These are phyloP conservation scores for Skeletonema grethae DNA, from an alignment of 108 stramenopile genomes.

Conservation along the genomic window DNA sequence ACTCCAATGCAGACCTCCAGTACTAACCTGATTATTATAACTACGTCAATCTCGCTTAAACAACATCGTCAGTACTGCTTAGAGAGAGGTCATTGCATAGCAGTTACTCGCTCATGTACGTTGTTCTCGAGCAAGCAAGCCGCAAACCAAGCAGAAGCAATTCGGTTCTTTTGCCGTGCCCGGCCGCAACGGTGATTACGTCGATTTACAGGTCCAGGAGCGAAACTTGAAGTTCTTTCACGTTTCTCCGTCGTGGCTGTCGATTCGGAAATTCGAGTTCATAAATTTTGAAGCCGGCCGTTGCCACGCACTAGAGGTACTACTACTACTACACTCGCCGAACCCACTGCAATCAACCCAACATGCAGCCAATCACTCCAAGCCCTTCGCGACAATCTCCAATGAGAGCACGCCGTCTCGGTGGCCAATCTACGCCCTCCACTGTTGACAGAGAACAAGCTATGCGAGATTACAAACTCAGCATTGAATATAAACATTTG, in stretches of 20 bases:
- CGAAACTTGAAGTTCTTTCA: too few relatives aligned
- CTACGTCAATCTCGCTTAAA: background rate
- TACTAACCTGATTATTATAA: background rate
- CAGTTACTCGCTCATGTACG: too few relatives aligned
- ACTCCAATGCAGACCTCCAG: background rate
- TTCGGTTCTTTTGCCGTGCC: background rate
- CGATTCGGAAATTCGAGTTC: too few relatives aligned
- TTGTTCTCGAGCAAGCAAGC: too few relatives aligned
- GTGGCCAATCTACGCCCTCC: conserved; percentile 35
- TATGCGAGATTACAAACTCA: conserved; percentile 92
- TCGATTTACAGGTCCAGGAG: too few relatives aligned
- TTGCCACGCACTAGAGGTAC: too few relatives aligned
- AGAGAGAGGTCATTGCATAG: too few relatives aligned
- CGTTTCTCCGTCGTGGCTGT: too few relatives aligned
- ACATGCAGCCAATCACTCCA: conserved; percentile 35
- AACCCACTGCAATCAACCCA: background rate
- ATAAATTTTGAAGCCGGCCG: too few relatives aligned
- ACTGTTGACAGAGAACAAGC: conserved; percentile 84
- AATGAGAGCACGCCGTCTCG: conserved; percentile 6
- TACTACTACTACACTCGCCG: too few relatives aligned
- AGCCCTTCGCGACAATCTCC: conserved; percentile 40
- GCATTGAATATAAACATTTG: conserved; percentile 95
- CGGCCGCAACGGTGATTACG: too few relatives aligned
- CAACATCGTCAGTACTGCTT: conserved; percentile 19
- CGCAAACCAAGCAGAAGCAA: too few relatives aligned